Evolutionary conservation across 306 rosid species (phyloP).

Genomic region (Trichosanthes cucumerina): DNA sequence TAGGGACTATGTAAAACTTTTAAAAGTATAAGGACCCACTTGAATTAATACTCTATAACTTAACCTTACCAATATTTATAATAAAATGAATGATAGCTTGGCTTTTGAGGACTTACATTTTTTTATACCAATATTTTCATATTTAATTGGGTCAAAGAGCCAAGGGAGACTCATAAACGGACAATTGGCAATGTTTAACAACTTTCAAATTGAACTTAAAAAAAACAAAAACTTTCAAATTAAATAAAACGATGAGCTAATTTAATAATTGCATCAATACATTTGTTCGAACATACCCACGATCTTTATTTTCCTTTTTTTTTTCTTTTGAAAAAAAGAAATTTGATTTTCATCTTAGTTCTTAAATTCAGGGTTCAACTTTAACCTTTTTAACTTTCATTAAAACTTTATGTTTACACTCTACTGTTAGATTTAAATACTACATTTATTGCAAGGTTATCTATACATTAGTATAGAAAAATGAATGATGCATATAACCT

Average conservation of each 20-base stretch:
- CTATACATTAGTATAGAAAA: background rate
- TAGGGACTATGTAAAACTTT: background rate
- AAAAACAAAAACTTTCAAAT: too few relatives aligned
- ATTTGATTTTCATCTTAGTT: background rate
- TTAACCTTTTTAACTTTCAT: background rate
- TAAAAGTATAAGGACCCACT: background rate
- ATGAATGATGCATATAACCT: background rate
- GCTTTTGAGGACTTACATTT: background rate
- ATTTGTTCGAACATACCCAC: background rate
- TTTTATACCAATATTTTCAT: background rate
- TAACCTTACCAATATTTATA: background rate
- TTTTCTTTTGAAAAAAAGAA: background rate
- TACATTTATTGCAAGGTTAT: background rate
- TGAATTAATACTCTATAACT: background rate
- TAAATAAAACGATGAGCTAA: background rate
- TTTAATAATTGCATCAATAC: background rate
- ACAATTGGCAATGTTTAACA: background rate
- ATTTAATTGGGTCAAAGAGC: conserved; percentile 4
- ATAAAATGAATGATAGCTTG: background rate
- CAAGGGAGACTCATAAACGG: background rate
- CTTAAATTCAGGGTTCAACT: background rate
- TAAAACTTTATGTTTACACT: background rate
- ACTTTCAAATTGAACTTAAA: background rate
- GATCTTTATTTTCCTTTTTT: background rate
- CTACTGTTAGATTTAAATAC: background rate